Evolutionary conservation across 306 rosid genomes (phyloP), one percentile per base, ranked within the genome.

Genomic region (Cajanus cajan): DNA sequence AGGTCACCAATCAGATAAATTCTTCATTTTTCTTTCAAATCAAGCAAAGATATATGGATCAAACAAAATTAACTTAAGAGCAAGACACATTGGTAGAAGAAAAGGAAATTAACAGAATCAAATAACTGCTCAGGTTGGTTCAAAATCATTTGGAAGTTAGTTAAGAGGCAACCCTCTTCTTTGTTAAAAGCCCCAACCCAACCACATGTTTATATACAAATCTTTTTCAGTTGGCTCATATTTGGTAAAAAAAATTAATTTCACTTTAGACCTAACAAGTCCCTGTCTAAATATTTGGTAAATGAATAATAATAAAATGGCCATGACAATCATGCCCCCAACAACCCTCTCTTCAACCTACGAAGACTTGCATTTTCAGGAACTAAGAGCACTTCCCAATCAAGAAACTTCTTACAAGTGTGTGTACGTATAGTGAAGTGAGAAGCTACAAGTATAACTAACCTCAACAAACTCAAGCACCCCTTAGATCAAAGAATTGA

Each of bases 381-480:
- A 65, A 73, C 76, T 31, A 24, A 8, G 5, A 77, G 45, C 76
- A 82, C 71, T 69, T 77, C 74, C 18, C 76, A 59, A 45, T 24
- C 19, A 61, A 2, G 13, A 59, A 11, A 16, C 13, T 34, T 14
- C 66, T 73, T 8, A 39, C 70, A 74, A 39, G 24, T 40, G 18
- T 25, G 24, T 40, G 18, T 25, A 57, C 33, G 41, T 73, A 40
- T 39, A 31, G 28, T 39, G 40, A 41, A 68, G 37, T 28, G 25
- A 4, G 65, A 39, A 72, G 41, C 41, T 11, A 55, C 3, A 45
- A 74, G 48, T 51, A 54, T 8, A 58, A 74, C 44, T 58, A 70
- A 76, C 14, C 76, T 62, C 74, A 39, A 72, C 68, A 77, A 43
- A 67, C 48, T 51, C 76, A 81, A 57, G 15, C 8, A 81, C 43